A percentile compares a stretch with the other conserved stretches of the same genome.
Evolutionary conservation across 768 basidiomycete genomes (phyloP).

Genomic region (Auriscalpium orientale): DNA sequence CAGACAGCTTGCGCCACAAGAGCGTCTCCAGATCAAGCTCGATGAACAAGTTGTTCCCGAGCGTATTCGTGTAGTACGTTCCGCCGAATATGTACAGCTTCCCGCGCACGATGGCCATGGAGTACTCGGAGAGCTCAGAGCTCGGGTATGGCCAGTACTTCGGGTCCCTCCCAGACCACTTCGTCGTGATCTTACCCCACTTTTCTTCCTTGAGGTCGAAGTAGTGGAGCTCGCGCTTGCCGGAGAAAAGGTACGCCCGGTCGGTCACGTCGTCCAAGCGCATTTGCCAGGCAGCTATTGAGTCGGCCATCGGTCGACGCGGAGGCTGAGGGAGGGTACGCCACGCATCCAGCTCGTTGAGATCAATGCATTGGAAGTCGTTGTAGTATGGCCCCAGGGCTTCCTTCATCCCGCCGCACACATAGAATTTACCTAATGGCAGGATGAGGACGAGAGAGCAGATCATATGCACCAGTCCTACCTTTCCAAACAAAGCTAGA

Average conservation of each 20-base stretch:
- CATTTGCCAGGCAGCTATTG: conserved; percentile 10
- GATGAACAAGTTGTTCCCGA: conserved; percentile 33
- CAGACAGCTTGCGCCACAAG: conserved; percentile 25
- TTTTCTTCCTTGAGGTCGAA: conserved; percentile 29
- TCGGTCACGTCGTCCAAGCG: conserved; percentile 17
- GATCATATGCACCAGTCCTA: background rate
- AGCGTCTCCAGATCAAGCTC: conserved; percentile 28
- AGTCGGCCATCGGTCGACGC: background rate
- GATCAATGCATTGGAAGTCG: conserved; percentile 17
- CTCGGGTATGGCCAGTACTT: conserved; percentile 12
- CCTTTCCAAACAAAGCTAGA: conserved; percentile 8
- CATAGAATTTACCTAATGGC: conserved; percentile 11
- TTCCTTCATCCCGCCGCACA: conserved; percentile 11
- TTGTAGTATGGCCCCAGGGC: conserved; percentile 8
- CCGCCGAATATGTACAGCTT: conserved; percentile 36
- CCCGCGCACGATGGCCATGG: conserved; percentile 17
- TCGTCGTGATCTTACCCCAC: conserved; percentile 27
- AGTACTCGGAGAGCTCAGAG: conserved; percentile 8
- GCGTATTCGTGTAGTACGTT: conserved; percentile 17
- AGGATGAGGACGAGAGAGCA: background rate
- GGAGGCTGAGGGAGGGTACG: conserved; percentile 13
- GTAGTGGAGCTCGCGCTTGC: conserved; percentile 22
- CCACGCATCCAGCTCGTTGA: conserved; percentile 14
- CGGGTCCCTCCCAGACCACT: conserved; percentile 11
- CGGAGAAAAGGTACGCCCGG: conserved; percentile 31